A percentile compares a stretch with the other conserved stretches of the same genome.
Evolutionary conservation across 495 filamentous ascomycete genomes (phyloP).

Genomic region (Penicillium argentinense): DNA sequence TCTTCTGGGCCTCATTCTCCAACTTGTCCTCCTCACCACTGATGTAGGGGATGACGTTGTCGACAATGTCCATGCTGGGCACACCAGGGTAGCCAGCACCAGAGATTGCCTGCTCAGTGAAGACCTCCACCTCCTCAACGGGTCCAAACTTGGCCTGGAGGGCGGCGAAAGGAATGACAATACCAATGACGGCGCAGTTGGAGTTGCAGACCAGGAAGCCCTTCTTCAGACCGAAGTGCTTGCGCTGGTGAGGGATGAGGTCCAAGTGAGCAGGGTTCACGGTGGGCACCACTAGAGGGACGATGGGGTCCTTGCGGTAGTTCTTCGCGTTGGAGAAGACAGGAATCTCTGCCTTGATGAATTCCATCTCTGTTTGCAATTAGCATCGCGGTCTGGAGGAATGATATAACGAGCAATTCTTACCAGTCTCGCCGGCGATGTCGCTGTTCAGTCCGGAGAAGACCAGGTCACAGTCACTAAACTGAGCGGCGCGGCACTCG

Average conservation of each 20-base stretch:
- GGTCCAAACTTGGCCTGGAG: conserved; percentile 74
- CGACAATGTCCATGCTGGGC: conserved; percentile 68
- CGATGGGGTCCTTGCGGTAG: conserved; percentile 76
- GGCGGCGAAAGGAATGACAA: conserved; percentile 86
- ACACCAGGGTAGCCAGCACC: conserved; percentile 89
- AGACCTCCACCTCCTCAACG: conserved; percentile 73
- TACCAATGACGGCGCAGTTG: conserved; percentile 86
- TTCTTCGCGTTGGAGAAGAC: conserved; percentile 93
- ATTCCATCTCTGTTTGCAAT: conserved; percentile 63
- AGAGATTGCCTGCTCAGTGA: conserved; percentile 86
- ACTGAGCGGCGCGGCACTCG: conserved; percentile 71
- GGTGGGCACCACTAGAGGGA: conserved; percentile 83
- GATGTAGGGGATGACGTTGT: conserved; percentile 86
- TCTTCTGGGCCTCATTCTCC: conserved; percentile 82
- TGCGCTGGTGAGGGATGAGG: conserved; percentile 74
- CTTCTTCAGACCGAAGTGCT: conserved; percentile 63
- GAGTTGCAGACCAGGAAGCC: conserved; percentile 88
- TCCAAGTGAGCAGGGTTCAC: conserved; percentile 79
- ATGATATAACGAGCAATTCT: conserved; percentile 8
- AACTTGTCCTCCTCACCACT: conserved; percentile 89
- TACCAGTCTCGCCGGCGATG: conserved; percentile 77
- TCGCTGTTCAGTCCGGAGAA: conserved; percentile 86
- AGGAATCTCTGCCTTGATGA: conserved; percentile 72
- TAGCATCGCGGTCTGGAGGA: not conserved
- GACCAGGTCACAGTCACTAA: conserved; percentile 82